phyloP scores from a whole-genome alignment of 495 filamentous ascomycete genomes.

The Penicillium roqueforti region DNA sequence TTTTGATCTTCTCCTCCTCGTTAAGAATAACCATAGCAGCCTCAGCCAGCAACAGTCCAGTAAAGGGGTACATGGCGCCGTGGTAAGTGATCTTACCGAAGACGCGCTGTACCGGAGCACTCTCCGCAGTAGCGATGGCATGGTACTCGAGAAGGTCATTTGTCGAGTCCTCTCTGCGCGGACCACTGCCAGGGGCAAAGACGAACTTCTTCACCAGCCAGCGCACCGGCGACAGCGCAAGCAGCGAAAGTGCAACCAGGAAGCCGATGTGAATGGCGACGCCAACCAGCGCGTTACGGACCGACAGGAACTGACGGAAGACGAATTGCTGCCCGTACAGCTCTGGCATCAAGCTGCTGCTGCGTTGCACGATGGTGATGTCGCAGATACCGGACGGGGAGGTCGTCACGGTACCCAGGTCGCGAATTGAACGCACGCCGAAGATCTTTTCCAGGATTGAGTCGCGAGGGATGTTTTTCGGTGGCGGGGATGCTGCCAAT shows the following conservation, averaged over 20 bases:
- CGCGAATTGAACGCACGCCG: constrained; percentile 57
- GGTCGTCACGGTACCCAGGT: constrained; percentile 64
- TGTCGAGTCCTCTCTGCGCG: constrained; percentile 50
- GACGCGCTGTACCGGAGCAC: constrained; percentile 45
- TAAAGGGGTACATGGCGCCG: constrained; percentile 66
- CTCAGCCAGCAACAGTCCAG: constrained; percentile 62
- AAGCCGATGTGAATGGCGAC: constrained; percentile 55
- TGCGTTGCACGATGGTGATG: constrained; percentile 64
- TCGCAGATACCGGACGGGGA: constrained; percentile 58
- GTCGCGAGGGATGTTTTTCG: constrained; percentile 31
- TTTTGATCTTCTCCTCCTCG: constrained; percentile 53
- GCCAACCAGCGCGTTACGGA: constrained; percentile 56
- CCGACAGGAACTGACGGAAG: constrained; percentile 63
- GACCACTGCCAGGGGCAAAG: constrained; percentile 64
- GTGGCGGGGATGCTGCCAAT: constrained; percentile 57
- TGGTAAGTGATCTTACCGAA: constrained; percentile 55
- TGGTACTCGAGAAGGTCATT: constrained; percentile 61
- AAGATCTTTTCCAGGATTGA: constrained; percentile 44
- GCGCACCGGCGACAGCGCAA: constrained; percentile 53
- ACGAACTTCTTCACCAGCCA: constrained; percentile 51
- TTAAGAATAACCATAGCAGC: constrained; percentile 68
- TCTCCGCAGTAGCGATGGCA: constrained; percentile 57
- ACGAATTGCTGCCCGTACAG: constrained; percentile 71
- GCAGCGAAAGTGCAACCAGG: constrained; percentile 44
- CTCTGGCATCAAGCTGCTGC: constrained; percentile 66